These are phyloP conservation scores for Pseudozyma pruni DNA, from an alignment of 1,284 basidiomycete species.

Conservation along the genomic window DNA sequence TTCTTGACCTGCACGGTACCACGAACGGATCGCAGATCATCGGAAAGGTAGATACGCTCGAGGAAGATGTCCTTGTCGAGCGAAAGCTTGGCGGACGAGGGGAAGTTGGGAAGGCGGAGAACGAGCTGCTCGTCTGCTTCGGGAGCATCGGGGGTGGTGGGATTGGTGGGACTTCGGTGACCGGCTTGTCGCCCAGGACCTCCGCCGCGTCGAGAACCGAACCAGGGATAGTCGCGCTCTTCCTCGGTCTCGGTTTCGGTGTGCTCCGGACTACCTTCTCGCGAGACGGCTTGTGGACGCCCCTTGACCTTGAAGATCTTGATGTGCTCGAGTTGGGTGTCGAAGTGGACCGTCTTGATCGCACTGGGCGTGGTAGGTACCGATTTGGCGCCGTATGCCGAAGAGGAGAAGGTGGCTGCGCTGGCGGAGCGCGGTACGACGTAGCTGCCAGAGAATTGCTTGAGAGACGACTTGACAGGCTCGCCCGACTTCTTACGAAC, in stretches of 20 bases:
- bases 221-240: constrained; percentile 67
- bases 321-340: constrained; percentile 84
- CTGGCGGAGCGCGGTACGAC: constrained; percentile 69
- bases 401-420: constrained; percentile 61
- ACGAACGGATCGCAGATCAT: constrained; percentile 74
- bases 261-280: constrained; percentile 87
- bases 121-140: constrained; percentile 66
- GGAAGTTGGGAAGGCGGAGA: constrained; percentile 72
- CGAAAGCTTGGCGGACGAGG: constrained; percentile 68
- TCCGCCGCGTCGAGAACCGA: constrained; percentile 40
- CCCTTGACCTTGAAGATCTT: constrained; percentile 93
- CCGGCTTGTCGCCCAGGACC: constrained; percentile 19
- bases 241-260: constrained; percentile 81
- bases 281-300: constrained; percentile 89
- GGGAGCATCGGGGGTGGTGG: constrained; percentile 21
- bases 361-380: constrained; percentile 73
- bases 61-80: constrained; percentile 71
- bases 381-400: constrained; percentile 49
- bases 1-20: constrained; percentile 86
- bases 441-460: constrained; percentile 72
- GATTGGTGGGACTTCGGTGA: constrained; percentile 26
- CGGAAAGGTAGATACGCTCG: constrained; percentile 73
- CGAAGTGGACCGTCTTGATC: constrained; percentile 90
- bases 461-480: constrained; percentile 89
- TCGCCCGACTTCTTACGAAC: constrained; percentile 92